These are phyloP conservation scores for Euphorbia peplus DNA, from an alignment of 345 rosid genomes.

Conservation along the genomic window DNA sequence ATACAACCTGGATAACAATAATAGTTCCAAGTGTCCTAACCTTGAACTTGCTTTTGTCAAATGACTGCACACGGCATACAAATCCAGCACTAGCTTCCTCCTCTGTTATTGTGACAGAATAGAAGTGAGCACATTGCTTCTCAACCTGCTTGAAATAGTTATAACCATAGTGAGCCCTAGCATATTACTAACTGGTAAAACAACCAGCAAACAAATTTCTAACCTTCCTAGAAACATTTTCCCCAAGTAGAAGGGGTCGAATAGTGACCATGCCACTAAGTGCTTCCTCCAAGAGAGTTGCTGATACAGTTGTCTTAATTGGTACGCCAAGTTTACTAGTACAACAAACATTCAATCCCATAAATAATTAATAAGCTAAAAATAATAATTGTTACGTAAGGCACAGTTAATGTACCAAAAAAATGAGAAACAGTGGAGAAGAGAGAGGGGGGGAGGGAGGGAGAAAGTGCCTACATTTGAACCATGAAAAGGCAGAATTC, in stretches of 20 bases:
- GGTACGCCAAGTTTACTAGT: slow-evolving; percentile 97
- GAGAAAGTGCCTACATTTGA: background rate
- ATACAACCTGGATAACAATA: background rate
- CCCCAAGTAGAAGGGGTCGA: slow-evolving; percentile 64
- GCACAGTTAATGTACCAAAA: background rate
- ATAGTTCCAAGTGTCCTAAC: slow-evolving; percentile 30
- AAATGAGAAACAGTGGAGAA: background rate
- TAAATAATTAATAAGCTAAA: background rate
- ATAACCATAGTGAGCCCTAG: slow-evolving; percentile 22
- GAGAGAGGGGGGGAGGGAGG: background rate
- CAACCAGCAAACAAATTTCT: slow-evolving; percentile 16
- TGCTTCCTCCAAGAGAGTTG: slow-evolving; percentile 93
- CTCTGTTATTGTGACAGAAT: slow-evolving; percentile 77
- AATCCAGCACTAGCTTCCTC: slow-evolving; percentile 90
- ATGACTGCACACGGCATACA: slow-evolving; percentile 87
- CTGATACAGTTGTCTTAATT: slow-evolving; percentile 95
- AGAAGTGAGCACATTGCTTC: slow-evolving; percentile 97
- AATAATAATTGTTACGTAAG: background rate
- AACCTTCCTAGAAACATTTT: slow-evolving; percentile 71
- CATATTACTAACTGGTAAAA: slow-evolving; percentile 16
- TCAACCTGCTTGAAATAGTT: slow-evolving; percentile 70
- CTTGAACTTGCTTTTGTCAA: slow-evolving; percentile 99
- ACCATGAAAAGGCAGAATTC: background rate
- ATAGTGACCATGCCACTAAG: slow-evolving; percentile 71
- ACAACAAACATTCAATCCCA: slow-evolving; percentile 8